Conservation (phyloP, 2,329 filamentous ascomycete genomes). For the Apiospora malaysiana region DNA sequence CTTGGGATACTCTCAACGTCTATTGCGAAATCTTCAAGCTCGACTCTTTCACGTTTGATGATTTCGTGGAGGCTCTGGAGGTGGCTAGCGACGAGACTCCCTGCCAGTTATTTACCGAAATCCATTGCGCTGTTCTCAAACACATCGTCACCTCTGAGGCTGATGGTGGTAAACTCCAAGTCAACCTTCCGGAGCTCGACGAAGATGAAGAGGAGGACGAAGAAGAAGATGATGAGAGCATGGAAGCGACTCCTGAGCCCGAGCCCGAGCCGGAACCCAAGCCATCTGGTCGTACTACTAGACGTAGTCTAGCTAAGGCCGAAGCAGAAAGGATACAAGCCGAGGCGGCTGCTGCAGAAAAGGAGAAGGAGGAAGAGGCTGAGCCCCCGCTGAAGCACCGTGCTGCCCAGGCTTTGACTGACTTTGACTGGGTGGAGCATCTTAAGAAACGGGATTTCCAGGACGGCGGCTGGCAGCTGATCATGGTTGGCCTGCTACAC, state of each 20-base stretch:
- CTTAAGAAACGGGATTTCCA: constrained; percentile 83
- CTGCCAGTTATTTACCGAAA: constrained; percentile 86
- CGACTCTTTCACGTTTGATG: constrained; percentile 97
- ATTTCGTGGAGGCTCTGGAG: constrained; percentile 87
- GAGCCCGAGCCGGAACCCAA: constrained; percentile 75
- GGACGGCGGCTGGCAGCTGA: constrained; percentile 89
- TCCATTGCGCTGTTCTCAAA: constrained; percentile 91
- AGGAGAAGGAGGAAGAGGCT: constrained; percentile 45
- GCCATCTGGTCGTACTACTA: constrained; percentile 73
- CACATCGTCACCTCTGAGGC: constrained; percentile 78
- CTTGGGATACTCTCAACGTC: constrained; percentile 98
- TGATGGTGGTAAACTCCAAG: constrained; percentile 79
- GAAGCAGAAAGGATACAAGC: constrained; percentile 73
- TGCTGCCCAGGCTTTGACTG: constrained; percentile 75
- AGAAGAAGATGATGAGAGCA: constrained; percentile 61
- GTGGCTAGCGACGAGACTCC: constrained; percentile 75
- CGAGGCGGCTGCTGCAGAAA: constrained; percentile 19
- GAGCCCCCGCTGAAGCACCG: constrained; percentile 63
- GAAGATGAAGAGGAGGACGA: constrained; percentile 72
- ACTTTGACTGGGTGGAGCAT: constrained; percentile 85
- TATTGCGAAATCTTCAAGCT: constrained; percentile 93
- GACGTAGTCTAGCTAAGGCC: constrained; percentile 83
- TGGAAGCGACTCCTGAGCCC: constrained; percentile 58
- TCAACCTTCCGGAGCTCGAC: constrained; percentile 77
- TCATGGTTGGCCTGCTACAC: constrained; percentile 84